phyloP scores from a whole-genome alignment of 2,329 filamentous ascomycete species.

The Diaporthe vexans region DNA sequence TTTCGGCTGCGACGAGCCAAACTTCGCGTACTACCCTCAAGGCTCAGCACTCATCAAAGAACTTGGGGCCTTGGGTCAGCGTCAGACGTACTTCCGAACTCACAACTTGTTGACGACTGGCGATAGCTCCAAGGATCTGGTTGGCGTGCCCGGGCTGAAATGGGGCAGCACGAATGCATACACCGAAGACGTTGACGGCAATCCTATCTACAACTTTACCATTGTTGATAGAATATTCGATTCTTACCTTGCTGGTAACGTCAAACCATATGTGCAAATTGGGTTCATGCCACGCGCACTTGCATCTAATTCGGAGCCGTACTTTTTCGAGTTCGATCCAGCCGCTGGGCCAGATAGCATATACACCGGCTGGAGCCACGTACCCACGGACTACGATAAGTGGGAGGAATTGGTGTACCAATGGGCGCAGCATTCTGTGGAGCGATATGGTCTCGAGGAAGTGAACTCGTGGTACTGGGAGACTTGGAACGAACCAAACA shows the following conservation, averaged over 20 bases:
- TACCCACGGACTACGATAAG: conserved; percentile 4
- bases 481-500: conserved; percentile 32
- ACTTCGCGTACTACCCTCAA: conserved; percentile 22
- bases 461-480: conserved; percentile 35
- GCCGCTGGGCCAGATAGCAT: conserved; percentile 30
- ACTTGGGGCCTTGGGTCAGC: conserved; percentile 18
- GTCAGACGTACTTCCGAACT: conserved; percentile 28
- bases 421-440: conserved; percentile 25
- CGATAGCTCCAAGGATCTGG: conserved; percentile 26
- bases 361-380: conserved; percentile 31
- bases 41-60: conserved; percentile 26
- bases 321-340: conserved; percentile 31
- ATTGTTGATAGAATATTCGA: conserved; percentile 30
- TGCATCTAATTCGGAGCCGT: conserved; percentile 23
- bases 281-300: conserved; percentile 26
- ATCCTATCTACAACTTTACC: conserved; percentile 33
- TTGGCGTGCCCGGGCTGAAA: conserved; percentile 32
- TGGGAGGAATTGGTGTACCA: conserved; percentile 26
- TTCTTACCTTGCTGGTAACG: conserved; percentile 29
- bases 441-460: conserved; percentile 22
- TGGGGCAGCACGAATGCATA: conserved; percentile 34
- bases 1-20: conserved; percentile 35
- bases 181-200: conserved; percentile 15
- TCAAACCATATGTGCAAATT: conserved; percentile 30
- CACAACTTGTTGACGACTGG: conserved; percentile 33